Evolutionary conservation across 768 basidiomycete species (phyloP).

Genomic region (Grammothele lineata): DNA sequence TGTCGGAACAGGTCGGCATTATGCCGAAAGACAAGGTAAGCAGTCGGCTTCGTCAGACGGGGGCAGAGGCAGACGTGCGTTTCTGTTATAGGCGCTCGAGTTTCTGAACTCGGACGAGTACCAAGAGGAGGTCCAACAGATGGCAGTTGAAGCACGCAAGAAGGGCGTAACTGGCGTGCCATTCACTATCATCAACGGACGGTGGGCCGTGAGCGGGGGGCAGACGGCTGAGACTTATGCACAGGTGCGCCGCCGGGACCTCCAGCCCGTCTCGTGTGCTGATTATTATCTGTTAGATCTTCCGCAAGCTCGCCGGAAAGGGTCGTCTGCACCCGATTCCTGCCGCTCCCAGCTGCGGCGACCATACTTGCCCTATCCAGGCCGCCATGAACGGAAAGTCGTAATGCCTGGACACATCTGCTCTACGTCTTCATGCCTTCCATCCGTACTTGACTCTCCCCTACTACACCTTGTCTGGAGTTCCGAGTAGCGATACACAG

Average conservation of each 20-base stretch:
- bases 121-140: slow-evolving; percentile 56
- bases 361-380: slow-evolving; percentile 1
- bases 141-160: slow-evolving; percentile 56
- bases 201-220: slow-evolving; percentile 73
- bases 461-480: background rate
- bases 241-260: slow-evolving; percentile 41
- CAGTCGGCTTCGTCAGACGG: slow-evolving; percentile 1
- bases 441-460: background rate
- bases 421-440: background rate
- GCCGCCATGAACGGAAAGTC: no score
- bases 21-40: slow-evolving; percentile 60
- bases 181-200: slow-evolving; percentile 72
- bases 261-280: slow-evolving; percentile 3
- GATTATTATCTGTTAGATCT: slow-evolving; percentile 27
- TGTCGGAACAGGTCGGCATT: slow-evolving; percentile 51
- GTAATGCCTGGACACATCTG: no score
- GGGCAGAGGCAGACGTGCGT: background rate
- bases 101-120: slow-evolving; percentile 68
- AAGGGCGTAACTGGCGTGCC: slow-evolving; percentile 78
- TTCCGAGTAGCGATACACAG: no score
- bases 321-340: slow-evolving; percentile 11
- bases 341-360: slow-evolving; percentile 10
- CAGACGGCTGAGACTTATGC: slow-evolving; percentile 69
- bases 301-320: slow-evolving; percentile 45
- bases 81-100: slow-evolving; percentile 46